Conservation (phyloP, 139 green algal genomes). For the Chlamydomonas sphaeroides region DNA sequence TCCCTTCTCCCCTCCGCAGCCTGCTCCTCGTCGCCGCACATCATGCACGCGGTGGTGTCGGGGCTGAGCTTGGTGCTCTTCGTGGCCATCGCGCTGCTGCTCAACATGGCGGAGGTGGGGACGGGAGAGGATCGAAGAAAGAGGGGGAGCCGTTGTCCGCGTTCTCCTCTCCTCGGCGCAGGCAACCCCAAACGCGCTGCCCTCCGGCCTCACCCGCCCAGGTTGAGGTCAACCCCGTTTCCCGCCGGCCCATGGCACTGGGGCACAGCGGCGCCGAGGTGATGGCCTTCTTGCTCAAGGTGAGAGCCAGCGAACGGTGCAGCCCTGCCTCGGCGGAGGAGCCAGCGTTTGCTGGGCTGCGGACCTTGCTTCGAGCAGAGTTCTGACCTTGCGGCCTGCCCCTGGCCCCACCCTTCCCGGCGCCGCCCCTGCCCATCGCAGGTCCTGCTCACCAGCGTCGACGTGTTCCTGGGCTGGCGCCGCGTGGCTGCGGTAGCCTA, state of each 20-base stretch:
- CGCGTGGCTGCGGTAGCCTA: slow-evolving; percentile 9
- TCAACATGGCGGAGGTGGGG: slow-evolving; percentile 24
- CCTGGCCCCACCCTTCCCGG: too few relatives aligned
- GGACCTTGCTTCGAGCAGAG: too few relatives aligned
- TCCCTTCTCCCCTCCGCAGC: background rate
- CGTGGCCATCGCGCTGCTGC: background rate
- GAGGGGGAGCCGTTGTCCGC: too few relatives aligned
- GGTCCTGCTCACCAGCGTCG: slow-evolving; percentile 17
- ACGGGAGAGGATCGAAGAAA: too few relatives aligned
- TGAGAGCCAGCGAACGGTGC: too few relatives aligned
- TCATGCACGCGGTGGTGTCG: slow-evolving; percentile 5
- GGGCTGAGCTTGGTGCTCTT: background rate
- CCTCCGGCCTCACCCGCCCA: background rate
- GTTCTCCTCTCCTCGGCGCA: too few relatives aligned
- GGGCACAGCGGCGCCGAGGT: slow-evolving; percentile 22
- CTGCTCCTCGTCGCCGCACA: background rate
- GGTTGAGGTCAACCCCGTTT: slow-evolving; percentile 31
- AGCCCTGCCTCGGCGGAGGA: too few relatives aligned
- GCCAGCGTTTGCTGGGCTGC: too few relatives aligned
- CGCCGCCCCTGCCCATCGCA: background rate
- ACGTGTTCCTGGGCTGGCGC: slow-evolving; percentile 23
- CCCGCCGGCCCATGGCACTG: background rate
- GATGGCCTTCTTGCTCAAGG: slow-evolving; percentile 7
- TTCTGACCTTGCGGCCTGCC: too few relatives aligned
- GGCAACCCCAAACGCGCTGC: too few relatives aligned